Evolutionary conservation across 2,329 filamentous ascomycete species (phyloP).

Genomic region (Aspergillus sp.): DNA sequence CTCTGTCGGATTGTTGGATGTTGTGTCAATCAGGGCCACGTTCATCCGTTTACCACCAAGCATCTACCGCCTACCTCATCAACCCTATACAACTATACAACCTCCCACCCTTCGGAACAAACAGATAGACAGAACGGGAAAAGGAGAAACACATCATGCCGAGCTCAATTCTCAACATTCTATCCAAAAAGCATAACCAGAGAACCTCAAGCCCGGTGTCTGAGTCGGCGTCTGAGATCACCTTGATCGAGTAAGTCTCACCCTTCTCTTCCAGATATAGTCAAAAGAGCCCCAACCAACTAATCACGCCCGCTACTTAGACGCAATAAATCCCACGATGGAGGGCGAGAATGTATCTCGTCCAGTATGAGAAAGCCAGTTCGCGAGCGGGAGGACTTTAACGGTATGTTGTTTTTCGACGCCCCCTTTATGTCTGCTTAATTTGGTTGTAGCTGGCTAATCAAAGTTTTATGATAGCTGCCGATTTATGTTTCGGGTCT

Average conservation of each 20-base stretch:
- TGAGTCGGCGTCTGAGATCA: constrained; percentile 5
- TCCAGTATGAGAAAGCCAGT: neutral
- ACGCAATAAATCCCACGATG: neutral
- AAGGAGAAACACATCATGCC: neutral
- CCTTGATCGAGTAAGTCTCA: constrained; percentile 8
- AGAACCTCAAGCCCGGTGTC: neutral
- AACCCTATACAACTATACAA: neutral
- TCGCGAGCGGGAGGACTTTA: neutral
- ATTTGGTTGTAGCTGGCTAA: neutral
- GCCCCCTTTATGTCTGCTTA: neutral
- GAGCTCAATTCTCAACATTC: neutral
- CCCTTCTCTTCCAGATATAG: neutral
- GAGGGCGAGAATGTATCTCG: neutral
- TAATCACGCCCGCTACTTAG: neutral
- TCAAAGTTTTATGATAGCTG: neutral
- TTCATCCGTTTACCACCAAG: no score
- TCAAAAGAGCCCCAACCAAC: neutral
- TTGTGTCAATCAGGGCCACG: no score
- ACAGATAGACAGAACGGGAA: neutral
- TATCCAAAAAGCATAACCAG: neutral
- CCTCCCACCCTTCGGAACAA: neutral
- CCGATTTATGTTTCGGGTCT: constrained; percentile 13
- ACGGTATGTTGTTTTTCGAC: constrained; percentile 1
- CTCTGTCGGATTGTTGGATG: no score
- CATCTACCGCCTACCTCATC: neutral